A percentile compares a stretch with the other conserved stretches of the same genome.
phyloP scores from a whole-genome alignment of 371 early-diverging fungal species.

The Actinomucor elegans region DNA sequence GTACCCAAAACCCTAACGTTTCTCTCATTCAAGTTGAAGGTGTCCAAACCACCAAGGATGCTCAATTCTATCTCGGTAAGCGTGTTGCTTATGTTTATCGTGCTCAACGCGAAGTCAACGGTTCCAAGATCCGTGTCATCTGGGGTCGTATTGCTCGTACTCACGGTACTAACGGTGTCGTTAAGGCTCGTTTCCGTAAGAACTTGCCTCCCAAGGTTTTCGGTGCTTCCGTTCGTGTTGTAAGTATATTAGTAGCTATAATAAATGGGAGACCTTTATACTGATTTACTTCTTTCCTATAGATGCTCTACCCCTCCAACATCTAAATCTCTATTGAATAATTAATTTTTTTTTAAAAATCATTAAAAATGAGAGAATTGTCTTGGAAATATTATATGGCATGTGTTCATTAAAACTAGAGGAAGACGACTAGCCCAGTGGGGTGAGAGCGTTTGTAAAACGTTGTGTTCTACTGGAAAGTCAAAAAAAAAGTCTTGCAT shows the following conservation, averaged over 20 bases:
- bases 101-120: conserved; percentile 87
- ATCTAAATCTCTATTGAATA: conserved; percentile 53
- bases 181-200: conserved; percentile 94
- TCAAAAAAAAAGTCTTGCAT: too few species aligned
- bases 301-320: conserved; percentile 94
- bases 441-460: too few species aligned
- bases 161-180: conserved; percentile 96
- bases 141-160: conserved; percentile 95
- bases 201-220: conserved; percentile 95
- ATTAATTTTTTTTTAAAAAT: not conserved
- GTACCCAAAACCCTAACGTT: conserved; percentile 86
- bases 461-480: too few species aligned
- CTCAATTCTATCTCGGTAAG: conserved; percentile 91
- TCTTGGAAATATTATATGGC: too few species aligned
- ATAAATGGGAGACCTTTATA: not conserved
- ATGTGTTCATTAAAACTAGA: too few species aligned
- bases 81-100: conserved; percentile 83
- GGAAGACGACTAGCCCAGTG: too few species aligned
- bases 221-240: conserved; percentile 91
- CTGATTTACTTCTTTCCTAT: conserved; percentile 1
- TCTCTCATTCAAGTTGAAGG: conserved; percentile 93
- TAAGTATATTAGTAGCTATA: conserved; percentile 42
- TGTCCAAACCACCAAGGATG: conserved; percentile 85
- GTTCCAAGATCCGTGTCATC: conserved; percentile 92
- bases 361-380: too few species aligned